Percentiles rank a stretch among this genome's conserved stretches.
phyloP scores from a whole-genome alignment of 805 yeast genomes.

The Ogataea angusta region DNA sequence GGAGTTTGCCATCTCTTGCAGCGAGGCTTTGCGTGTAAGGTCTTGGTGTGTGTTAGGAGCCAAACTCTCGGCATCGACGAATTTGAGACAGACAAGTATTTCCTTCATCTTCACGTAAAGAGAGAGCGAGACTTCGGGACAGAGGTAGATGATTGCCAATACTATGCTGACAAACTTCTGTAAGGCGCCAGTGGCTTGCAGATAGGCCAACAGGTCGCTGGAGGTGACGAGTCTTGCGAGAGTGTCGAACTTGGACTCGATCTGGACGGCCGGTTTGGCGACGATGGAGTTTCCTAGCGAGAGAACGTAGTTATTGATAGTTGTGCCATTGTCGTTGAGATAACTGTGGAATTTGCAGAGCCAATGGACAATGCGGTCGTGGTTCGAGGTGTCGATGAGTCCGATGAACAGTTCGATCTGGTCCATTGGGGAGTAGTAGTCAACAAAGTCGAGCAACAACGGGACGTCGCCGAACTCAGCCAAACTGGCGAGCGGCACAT shows the following conservation, averaged over 20 bases:
- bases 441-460: constrained; percentile 22
- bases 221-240: constrained; percentile 1
- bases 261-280: no score
- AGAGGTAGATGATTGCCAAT: constrained; percentile 23
- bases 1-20: constrained; percentile 2
- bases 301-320: constrained; percentile 20
- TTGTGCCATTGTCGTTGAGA: constrained; percentile 1
- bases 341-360: background rate
- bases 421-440: constrained; percentile 15
- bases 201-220: background rate
- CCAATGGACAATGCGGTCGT: background rate
- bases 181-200: background rate
- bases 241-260: background rate
- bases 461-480: constrained; percentile 11
- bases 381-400: constrained; percentile 2
- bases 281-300: constrained; percentile 13
- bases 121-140: constrained; percentile 25
- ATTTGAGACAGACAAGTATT: constrained; percentile 18
- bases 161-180: constrained; percentile 19
- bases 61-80: constrained; percentile 6
- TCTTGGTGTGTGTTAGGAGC: constrained; percentile 1
- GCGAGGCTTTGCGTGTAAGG: background rate
- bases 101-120: constrained; percentile 28
- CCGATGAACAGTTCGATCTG: constrained; percentile 20
- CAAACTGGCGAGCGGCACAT: constrained; percentile 21